phyloP scores from a whole-genome alignment of 2,329 filamentous ascomycete genomes.

The Colletotrichum lini region DNA sequence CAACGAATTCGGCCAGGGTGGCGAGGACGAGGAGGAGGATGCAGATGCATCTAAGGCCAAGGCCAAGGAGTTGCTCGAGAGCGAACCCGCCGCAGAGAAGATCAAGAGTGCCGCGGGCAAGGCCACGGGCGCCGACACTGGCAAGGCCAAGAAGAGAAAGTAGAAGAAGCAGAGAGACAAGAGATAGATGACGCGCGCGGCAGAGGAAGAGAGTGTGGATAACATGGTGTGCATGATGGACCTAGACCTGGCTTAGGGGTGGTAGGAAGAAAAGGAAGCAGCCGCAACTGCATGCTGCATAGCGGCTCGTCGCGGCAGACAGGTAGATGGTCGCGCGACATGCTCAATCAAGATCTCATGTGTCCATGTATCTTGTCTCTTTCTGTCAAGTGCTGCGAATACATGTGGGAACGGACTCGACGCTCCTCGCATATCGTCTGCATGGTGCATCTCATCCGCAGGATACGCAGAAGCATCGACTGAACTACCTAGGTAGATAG shows the following conservation, averaged over 20 bases:
- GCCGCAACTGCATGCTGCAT: neutral
- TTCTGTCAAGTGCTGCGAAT: neutral
- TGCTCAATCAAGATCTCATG: conserved; percentile 7
- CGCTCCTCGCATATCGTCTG: conserved; percentile 11
- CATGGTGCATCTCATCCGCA: conserved; percentile 20
- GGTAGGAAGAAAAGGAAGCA: neutral
- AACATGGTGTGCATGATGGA: conserved; percentile 12
- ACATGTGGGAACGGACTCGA: neutral
- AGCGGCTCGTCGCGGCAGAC: neutral
- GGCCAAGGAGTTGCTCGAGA: conserved; percentile 50
- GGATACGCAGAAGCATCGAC: neutral
- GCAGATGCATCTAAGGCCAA: conserved; percentile 55
- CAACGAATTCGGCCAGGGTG: conserved; percentile 98
- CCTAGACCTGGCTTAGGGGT: neutral
- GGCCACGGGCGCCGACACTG: conserved; percentile 65
- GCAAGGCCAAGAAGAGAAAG: conserved; percentile 61
- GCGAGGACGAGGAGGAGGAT: conserved; percentile 82
- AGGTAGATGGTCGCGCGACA: conserved; percentile 5
- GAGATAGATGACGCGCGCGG: neutral
- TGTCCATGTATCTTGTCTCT: too few relatives aligned
- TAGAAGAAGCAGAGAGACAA: conserved; percentile 43
- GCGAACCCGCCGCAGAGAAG: conserved; percentile 53
- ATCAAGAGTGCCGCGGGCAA: conserved; percentile 52
- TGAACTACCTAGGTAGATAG: neutral
- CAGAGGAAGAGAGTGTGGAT: conserved; percentile 15